These are phyloP conservation scores for Entamoeba invadens DNA, from an alignment of 208 protist genomes.

Conservation along the genomic window DNA sequence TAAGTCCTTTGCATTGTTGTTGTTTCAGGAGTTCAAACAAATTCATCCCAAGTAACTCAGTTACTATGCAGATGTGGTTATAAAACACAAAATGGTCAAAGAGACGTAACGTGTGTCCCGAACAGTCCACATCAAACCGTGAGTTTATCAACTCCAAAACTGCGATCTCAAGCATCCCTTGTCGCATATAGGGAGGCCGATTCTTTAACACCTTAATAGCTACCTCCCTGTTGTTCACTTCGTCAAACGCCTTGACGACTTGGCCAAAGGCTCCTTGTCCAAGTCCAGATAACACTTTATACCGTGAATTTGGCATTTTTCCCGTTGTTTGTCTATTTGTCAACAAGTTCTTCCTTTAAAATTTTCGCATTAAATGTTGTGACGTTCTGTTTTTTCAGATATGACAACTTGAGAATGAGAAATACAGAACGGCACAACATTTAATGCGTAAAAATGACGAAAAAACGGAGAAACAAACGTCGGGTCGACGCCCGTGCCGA, in stretches of 20 bases:
- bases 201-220: conserved; percentile 44
- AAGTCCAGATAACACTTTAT: background rate
- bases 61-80: conserved; percentile 47
- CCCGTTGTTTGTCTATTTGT: background rate
- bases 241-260: conserved; percentile 49
- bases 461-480: background rate
- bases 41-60: conserved; percentile 62
- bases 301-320: background rate
- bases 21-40: conserved; percentile 53
- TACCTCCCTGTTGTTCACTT: background rate
- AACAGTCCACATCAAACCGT: background rate
- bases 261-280: conserved; percentile 74
- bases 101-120: conserved; percentile 12
- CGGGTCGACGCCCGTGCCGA: background rate
- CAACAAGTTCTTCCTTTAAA: background rate
- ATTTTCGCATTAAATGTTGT: too few relatives aligned
- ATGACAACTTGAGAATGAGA: too few relatives aligned
- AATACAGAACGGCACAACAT: too few relatives aligned
- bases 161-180: conserved; percentile 29
- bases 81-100: conserved; percentile 26
- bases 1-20: conserved; percentile 25
- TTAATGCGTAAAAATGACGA: too few relatives aligned
- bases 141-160: conserved; percentile 19
- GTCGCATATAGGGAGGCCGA: conserved; percentile 24
- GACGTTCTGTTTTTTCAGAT: too few relatives aligned